Conservation (phyloP, 805 yeast species). For the Schwanniomyces vanrijiae region DNA sequence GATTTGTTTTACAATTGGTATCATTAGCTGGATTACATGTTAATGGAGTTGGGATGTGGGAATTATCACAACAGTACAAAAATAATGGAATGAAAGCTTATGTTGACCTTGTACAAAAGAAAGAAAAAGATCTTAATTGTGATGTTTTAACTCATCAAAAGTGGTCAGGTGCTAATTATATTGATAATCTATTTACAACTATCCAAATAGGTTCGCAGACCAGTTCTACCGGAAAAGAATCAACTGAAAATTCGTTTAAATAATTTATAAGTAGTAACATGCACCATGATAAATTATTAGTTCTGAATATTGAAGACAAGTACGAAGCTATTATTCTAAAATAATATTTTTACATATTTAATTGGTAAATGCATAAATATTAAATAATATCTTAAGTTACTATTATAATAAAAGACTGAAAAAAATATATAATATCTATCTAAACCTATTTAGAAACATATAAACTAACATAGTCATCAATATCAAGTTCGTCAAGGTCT, state of each 20-base stretch:
- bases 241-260: constrained; percentile 39
- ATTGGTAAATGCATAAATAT: too few relatives aligned
- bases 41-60: constrained; percentile 52
- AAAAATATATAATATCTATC: too few relatives aligned
- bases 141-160: constrained; percentile 60
- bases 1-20: constrained; percentile 59
- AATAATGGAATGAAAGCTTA: constrained; percentile 59
- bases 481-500: constrained; percentile 40
- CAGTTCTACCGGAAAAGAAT: constrained; percentile 41
- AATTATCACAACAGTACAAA: constrained; percentile 48
- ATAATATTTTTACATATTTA: too few relatives aligned
- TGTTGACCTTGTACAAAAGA: constrained; percentile 50
- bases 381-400: too few relatives aligned
- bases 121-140: constrained; percentile 45
- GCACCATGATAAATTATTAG: too few relatives aligned
- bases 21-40: constrained; percentile 62
- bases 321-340: too few relatives aligned
- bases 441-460: constrained; percentile 1
- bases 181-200: constrained; percentile 43
- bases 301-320: too few relatives aligned
- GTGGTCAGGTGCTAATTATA: constrained; percentile 63
- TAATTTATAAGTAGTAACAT: too few relatives aligned
- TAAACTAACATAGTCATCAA: constrained; percentile 13
- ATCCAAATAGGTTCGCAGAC: constrained; percentile 44
- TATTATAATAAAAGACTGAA: too few relatives aligned